A percentile compares a stretch with the other conserved stretches of the same genome.
These are phyloP conservation scores for Asparagopsis taxiformis DNA, from an alignment of 31 red algal species.

Conservation along the genomic window DNA sequence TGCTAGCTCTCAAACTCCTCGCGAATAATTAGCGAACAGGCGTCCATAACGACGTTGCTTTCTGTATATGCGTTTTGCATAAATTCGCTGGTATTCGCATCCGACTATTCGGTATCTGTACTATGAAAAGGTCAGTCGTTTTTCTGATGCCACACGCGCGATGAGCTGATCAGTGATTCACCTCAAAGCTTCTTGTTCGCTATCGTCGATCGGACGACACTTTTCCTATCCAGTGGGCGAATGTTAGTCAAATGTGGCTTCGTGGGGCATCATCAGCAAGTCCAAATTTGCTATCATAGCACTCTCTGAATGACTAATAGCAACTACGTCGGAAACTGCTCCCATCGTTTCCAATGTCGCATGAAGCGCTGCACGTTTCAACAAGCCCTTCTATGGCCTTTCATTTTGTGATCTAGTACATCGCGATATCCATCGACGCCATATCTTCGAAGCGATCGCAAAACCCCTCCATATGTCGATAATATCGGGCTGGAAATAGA, in stretches of 20 bases:
- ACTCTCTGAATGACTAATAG: slow-evolving; percentile 11
- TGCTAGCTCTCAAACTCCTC: no score
- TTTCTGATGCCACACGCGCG: slow-evolving; percentile 30
- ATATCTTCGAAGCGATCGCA: slow-evolving; percentile 42
- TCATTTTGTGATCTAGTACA: slow-evolving; percentile 43
- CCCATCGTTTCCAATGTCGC: slow-evolving; percentile 64
- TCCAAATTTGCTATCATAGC: slow-evolving; percentile 43
- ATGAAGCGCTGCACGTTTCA: slow-evolving; percentile 40
- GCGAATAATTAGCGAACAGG: no score
- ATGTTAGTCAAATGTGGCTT: slow-evolving; percentile 61
- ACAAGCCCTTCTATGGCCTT: slow-evolving; percentile 44
- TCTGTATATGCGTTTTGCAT: no score
- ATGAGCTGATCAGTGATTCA: slow-evolving; percentile 59
- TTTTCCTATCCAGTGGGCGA: slow-evolving; percentile 18
- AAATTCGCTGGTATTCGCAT: no score
- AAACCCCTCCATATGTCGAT: slow-evolving; percentile 36
- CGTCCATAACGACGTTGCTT: no score
- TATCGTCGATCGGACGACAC: slow-evolving; percentile 45
- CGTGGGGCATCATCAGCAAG: slow-evolving; percentile 59
- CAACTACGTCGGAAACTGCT: slow-evolving; percentile 39
- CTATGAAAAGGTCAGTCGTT: slow-evolving; percentile 7
- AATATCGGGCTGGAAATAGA: slow-evolving; percentile 2
- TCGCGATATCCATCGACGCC: slow-evolving; percentile 56
- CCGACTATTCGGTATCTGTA: slow-evolving; percentile 3
- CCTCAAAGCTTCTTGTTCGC: slow-evolving; percentile 27